Base-by-base conservation (phyloP, 2,329 filamentous ascomycete genomes). In the Ascochyta koolunga region DNA sequence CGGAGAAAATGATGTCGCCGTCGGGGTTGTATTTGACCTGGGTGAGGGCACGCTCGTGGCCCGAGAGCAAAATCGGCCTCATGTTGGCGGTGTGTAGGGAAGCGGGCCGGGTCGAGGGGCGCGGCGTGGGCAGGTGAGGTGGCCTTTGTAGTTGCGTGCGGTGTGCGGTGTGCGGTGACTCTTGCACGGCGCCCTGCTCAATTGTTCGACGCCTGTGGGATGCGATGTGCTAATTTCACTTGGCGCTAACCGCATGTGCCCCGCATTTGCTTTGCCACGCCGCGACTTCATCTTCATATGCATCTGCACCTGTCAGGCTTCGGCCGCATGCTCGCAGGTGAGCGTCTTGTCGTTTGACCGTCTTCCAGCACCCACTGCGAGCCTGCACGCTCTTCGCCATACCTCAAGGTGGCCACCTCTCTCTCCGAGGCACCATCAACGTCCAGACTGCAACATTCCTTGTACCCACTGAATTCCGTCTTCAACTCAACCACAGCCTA, bases 1-100 rank as follows among this genome's bases (percentile, higher is more conserved):
- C 90, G 61, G 93, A 96, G 83, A 98, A 97, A 76, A 98, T 88
- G 66, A 98, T 86, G 76, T 99, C 95, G 80, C 95, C 95, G 80
- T 99, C 95, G 78, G 87, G 86, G 60, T 75, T 76, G 71, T 83
- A 91, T 88, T 88, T 91, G 79, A 97, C 93, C 79, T 97, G 92
- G 76, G 91, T 96, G 79, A 96, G 85, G 80, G 92, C 91, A 82
- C 92, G 90, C 84, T 96, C 92, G 87, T 99, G 95, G 79, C 95
- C 95, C 77, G 91, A 89, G 72, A 99, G 86, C 70, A 99, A 84
- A 79, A 97, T 96, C 75, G 95, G 95, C 83, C 95, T 91, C 95
- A 99, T 99, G 38, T 60, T 69, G 63, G 56, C 56, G 53, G 55
- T 52, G 54, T 36, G 36, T 53, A n/a, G n/a, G n/a, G n/a, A n/a